Conservation (phyloP, 257 asterid genomes). For the Cordia subcordata region DNA sequence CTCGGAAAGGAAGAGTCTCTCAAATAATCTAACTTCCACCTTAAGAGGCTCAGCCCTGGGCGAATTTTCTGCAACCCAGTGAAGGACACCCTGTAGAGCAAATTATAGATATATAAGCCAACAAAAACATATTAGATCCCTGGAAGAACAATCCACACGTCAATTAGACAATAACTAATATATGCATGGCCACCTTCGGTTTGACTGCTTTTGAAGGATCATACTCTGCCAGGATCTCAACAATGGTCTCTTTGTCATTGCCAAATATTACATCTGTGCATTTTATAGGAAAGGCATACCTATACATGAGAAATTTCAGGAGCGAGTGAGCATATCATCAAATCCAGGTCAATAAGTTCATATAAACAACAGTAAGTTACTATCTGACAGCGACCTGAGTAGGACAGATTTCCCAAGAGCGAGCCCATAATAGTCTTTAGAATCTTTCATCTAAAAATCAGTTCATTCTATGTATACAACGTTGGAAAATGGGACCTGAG, state of each 20-base stretch:
- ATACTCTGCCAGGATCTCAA: constrained; percentile 70
- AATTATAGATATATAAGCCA: constrained; percentile 1
- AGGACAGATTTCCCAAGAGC: constrained; percentile 92
- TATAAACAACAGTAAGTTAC: not conserved
- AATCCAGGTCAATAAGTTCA: not conserved
- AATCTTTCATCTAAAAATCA: constrained; percentile 78
- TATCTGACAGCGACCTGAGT: constrained; percentile 47
- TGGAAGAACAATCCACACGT: not conserved
- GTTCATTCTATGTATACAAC: constrained; percentile 76
- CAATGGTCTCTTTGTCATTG: constrained; percentile 58
- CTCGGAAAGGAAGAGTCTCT: constrained; percentile 83
- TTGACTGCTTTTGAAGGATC: constrained; percentile 72
- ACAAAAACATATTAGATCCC: not conserved
- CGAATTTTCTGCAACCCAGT: constrained; percentile 82
- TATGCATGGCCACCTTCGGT: constrained; percentile 58
- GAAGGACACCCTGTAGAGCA: constrained; percentile 75
- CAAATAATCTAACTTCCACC: constrained; percentile 79
- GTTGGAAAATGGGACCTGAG: constrained; percentile 77
- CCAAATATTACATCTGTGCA: constrained; percentile 68
- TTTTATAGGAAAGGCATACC: constrained; percentile 88
- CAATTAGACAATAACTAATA: not conserved
- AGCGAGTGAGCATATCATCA: not conserved
- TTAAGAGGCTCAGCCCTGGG: constrained; percentile 66
- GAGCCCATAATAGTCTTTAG: constrained; percentile 94
- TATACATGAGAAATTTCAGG: constrained; percentile 4